Evolutionary conservation across 1,139 yeast species (phyloP).

Genomic region (Kodamaea derodonti): DNA sequence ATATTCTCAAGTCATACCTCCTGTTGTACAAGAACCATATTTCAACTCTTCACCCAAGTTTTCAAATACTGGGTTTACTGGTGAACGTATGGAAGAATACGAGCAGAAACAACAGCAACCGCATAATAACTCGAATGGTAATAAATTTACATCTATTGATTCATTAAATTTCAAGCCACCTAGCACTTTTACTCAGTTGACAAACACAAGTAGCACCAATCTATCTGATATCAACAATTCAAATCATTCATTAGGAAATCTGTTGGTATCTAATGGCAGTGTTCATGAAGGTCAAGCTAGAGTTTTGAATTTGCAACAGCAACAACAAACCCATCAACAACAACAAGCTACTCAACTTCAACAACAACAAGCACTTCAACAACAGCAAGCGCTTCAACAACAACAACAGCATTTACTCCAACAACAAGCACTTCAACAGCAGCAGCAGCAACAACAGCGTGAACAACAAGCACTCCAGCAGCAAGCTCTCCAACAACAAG

Average conservation of each 20-base stretch:
- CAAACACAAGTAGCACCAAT: constrained; percentile 40
- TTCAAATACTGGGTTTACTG: constrained; percentile 16
- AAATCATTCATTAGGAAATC: constrained; percentile 21
- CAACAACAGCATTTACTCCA: constrained; percentile 6
- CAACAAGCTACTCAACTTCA: constrained; percentile 15
- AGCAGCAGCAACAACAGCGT: constrained; percentile 9
- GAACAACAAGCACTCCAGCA: constrained; percentile 14
- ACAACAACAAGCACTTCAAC: constrained; percentile 5
- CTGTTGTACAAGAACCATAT: constrained; percentile 9
- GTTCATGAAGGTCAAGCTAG: constrained; percentile 11
- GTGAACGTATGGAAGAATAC: constrained; percentile 12
- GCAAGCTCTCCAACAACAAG: constrained; percentile 10
- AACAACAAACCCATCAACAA: constrained; percentile 17
- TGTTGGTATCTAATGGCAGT: constrained; percentile 23
- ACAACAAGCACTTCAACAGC: constrained; percentile 13
- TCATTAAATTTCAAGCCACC: constrained; percentile 42
- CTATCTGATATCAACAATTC: constrained; percentile 32
- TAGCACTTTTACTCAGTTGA: constrained; percentile 40
- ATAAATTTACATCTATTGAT: constrained; percentile 38
- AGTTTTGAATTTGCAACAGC: constrained; percentile 8
- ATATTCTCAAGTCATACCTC: constrained; percentile 1
- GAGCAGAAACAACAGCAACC: constrained; percentile 8
- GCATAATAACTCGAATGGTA: constrained; percentile 5
- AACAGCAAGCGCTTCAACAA: constrained; percentile 9
- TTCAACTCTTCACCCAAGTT: constrained; percentile 25